Conservation (phyloP, 305 asterid species). For the Striga hermonthica region DNA sequence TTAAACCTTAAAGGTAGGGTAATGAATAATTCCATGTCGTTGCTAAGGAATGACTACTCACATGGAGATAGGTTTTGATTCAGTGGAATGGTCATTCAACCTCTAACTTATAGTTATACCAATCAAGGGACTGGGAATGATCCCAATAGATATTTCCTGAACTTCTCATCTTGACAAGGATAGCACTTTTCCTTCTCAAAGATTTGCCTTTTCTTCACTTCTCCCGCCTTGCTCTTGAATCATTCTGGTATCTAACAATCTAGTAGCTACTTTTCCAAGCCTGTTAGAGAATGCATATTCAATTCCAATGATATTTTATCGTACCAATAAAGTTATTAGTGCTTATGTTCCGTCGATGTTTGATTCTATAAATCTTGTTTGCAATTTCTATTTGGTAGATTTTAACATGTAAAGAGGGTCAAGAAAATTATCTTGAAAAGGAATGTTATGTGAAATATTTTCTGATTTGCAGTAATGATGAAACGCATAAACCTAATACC, state of each 20-base stretch:
- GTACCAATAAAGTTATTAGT: too few relatives aligned
- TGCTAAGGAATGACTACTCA: too few relatives aligned
- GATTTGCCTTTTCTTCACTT: background rate
- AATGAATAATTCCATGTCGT: too few relatives aligned
- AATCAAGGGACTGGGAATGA: too few relatives aligned
- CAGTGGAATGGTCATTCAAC: too few relatives aligned
- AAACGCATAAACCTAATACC: background rate
- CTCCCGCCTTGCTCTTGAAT: background rate
- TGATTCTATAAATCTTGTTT: background rate
- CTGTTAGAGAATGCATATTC: too few relatives aligned
- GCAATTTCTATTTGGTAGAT: background rate
- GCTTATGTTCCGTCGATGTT: background rate
- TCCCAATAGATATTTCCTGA: background rate
- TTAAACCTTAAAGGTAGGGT: too few relatives aligned
- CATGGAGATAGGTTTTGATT: too few relatives aligned
- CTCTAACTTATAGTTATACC: too few relatives aligned
- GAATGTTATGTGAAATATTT: conserved; percentile 1
- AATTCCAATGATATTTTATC: too few relatives aligned
- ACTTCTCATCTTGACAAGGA: background rate
- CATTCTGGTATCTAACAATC: background rate
- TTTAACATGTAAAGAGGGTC: background rate
- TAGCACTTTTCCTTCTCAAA: background rate
- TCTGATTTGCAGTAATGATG: background rate
- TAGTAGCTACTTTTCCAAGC: too few relatives aligned
- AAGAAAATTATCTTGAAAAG: conserved; percentile 14